phyloP scores from a whole-genome alignment of 768 basidiomycete genomes.

The Sutorius australiensis region DNA sequence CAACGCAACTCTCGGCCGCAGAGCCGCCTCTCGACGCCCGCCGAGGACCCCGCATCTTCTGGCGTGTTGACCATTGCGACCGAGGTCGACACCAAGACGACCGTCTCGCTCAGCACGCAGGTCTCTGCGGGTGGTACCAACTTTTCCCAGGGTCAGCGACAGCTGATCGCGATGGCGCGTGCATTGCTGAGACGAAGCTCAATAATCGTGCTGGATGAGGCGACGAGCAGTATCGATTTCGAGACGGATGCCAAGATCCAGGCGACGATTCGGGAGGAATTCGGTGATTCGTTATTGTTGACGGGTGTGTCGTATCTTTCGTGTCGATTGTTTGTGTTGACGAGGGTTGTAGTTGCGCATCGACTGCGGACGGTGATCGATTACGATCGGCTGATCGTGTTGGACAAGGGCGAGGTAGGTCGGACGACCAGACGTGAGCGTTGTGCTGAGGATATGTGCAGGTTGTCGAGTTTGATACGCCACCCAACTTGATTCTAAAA shows the following conservation, averaged over 20 bases:
- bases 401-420: conserved; percentile 47
- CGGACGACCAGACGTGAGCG: background rate
- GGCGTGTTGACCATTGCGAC: conserved; percentile 42
- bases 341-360: conserved; percentile 49
- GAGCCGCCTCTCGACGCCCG: conserved; percentile 43
- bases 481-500: conserved; percentile 59
- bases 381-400: conserved; percentile 72
- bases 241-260: conserved; percentile 91
- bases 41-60: conserved; percentile 39
- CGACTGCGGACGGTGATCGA: conserved; percentile 76
- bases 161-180: conserved; percentile 83
- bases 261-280: conserved; percentile 81
- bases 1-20: conserved; percentile 48
- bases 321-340: background rate
- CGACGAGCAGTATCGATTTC: conserved; percentile 84
- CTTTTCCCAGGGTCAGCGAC: conserved; percentile 90
- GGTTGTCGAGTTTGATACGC: conserved; percentile 70
- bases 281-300: conserved; percentile 66
- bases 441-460: background rate
- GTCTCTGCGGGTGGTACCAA: conserved; percentile 86
- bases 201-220: conserved; percentile 78
- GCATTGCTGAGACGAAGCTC: conserved; percentile 68
- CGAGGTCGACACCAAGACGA: conserved; percentile 52
- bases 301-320: conserved; percentile 48
- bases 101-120: conserved; percentile 67